A percentile compares a stretch with the other conserved stretches of the same genome.
These are phyloP conservation scores for Auricularia cornea DNA, from an alignment of 768 basidiomycete species.

Conservation along the genomic window DNA sequence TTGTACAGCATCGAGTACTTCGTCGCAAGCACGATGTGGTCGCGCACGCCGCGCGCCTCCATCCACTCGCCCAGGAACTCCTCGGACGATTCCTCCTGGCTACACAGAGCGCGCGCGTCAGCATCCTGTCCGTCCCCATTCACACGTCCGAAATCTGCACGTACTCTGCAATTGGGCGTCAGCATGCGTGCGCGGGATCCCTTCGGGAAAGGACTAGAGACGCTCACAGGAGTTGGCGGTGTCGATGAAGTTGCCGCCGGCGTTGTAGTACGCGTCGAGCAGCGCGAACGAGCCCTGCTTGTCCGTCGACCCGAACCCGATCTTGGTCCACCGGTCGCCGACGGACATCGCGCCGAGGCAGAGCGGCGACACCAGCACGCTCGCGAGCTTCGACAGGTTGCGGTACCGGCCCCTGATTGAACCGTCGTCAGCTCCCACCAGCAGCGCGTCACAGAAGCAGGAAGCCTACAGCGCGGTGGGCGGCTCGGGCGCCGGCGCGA, in stretches of 20 bases:
- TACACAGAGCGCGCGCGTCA: slow-evolving; percentile 3
- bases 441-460: neutral
- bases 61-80: slow-evolving; percentile 46
- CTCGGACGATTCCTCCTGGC: slow-evolving; percentile 32
- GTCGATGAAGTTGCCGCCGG: slow-evolving; percentile 26
- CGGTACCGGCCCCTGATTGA: slow-evolving; percentile 19
- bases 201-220: neutral
- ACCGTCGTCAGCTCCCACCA: neutral
- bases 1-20: slow-evolving; percentile 15
- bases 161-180: too few relatives aligned
- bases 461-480: neutral
- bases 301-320: slow-evolving; percentile 12
- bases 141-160: too few relatives aligned
- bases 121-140: too few relatives aligned
- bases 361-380: slow-evolving; percentile 30
- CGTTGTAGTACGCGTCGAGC: slow-evolving; percentile 22
- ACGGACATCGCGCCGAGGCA: slow-evolving; percentile 31
- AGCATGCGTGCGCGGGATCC: too few relatives aligned
- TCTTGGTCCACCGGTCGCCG: slow-evolving; percentile 29
- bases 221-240: neutral
- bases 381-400: slow-evolving; percentile 25
- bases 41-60: slow-evolving; percentile 34
- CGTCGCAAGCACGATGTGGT: slow-evolving; percentile 41
- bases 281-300: slow-evolving; percentile 17
- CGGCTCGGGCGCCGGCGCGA: neutral